Evolutionary conservation across 2,329 filamentous ascomycete genomes (phyloP), one percentile per base, ranked within the genome.

Genomic region (Aspergillus terreus): DNA sequence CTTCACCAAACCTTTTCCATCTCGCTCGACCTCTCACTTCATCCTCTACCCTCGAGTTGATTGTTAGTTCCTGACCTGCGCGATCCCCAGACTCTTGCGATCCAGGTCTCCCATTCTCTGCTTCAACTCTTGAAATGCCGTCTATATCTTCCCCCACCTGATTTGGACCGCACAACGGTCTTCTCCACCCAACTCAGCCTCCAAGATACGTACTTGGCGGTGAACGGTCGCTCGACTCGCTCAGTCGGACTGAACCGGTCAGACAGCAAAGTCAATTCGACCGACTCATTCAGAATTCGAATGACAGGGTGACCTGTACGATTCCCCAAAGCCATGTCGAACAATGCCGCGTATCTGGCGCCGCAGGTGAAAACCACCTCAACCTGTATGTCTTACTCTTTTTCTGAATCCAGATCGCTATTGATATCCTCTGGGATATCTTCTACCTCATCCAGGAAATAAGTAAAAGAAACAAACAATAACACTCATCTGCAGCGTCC

Each of bases 311-410:
- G 33, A 52, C 49, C 50, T 51, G 45, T 25, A 52, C 23, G 47
- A 41, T 23, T 42, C 44, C 35, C 44, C 35, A 43, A 40, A 49
- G 47, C 47, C 40, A 70, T 70, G 67, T 66, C 66, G 25, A 63
- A 64, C 52, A 68, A 67, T 59, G 60, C 59, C 49, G 54, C 61
- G 25, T 62, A 62, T 48, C 53, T 56, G 11, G 60, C 62, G 56
- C 60, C 66, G 49, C 62, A 58, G 50, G 63, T 63, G 49, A 69
- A 67, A 54, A 55, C 59, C 40, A 59, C 63, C 43, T 66, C 65
- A 30, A 67, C 58, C 49, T 62, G 67, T 70, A 68, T 46, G 57
- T 27, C 38, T 15, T 46, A 25, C 33, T 32, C 30, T 43, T 40
- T 33, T 19, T n/a, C 44, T 40, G 10, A 42, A 25, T 10, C 19